Conservation (phyloP, 306 rosid species). For the Leucaena leucocephala region DNA sequence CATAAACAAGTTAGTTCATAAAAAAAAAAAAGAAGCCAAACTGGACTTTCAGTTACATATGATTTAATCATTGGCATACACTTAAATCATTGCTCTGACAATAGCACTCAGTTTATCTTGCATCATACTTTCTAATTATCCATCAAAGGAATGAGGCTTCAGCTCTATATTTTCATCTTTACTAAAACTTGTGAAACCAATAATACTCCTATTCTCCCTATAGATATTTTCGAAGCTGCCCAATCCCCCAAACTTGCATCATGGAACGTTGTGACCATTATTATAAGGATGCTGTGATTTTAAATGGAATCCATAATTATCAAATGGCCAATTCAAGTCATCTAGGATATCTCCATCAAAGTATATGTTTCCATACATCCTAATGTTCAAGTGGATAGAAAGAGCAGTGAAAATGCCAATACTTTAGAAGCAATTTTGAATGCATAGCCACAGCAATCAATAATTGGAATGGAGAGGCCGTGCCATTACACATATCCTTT, state of each 20-base stretch:
- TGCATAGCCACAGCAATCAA: not conserved
- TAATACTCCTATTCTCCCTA: conserved; percentile 11
- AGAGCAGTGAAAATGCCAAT: not conserved
- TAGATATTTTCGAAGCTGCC: not conserved
- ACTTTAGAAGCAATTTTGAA: not conserved
- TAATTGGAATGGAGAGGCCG: not conserved
- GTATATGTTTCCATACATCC: not conserved
- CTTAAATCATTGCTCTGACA: not conserved
- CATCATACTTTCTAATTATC: conserved; percentile 4
- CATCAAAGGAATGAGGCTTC: conserved; percentile 17
- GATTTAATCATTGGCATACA: not conserved
- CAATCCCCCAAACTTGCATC: not conserved
- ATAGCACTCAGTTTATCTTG: conserved; percentile 6
- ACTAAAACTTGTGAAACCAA: conserved; percentile 15
- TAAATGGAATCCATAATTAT: not conserved
- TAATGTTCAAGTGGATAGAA: not conserved
- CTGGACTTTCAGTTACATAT: not conserved
- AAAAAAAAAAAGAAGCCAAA: not conserved
- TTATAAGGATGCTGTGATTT: not conserved
- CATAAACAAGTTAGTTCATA: not conserved
- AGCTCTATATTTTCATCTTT: conserved; percentile 7
- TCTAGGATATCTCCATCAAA: not conserved
- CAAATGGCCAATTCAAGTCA: not conserved
- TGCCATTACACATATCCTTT: not conserved
- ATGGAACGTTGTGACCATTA: not conserved